phyloP scores from a whole-genome alignment of 2,329 filamentous ascomycete species.

The Coniosporium tulheliwenetii region DNA sequence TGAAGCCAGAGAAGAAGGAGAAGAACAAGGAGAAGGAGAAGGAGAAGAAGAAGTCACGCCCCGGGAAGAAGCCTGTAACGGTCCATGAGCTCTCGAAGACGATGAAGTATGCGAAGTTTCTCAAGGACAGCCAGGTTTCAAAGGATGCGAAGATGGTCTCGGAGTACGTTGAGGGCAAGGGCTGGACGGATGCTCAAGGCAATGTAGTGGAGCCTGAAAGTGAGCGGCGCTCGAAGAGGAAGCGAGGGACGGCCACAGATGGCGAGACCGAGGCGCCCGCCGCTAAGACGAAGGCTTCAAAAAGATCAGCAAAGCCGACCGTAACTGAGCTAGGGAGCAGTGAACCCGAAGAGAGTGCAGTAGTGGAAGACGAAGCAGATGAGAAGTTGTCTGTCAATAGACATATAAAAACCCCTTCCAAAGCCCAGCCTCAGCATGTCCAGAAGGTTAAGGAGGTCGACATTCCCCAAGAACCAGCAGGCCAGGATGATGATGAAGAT shows the following conservation, averaged over 20 bases:
- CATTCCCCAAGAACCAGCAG: neutral
- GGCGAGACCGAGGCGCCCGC: neutral
- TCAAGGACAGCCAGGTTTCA: slow-evolving; percentile 41
- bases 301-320: neutral
- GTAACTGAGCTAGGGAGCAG: neutral
- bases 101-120: slow-evolving; percentile 65
- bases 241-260: slow-evolving; percentile 12
- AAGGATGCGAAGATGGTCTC: slow-evolving; percentile 31
- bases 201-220: slow-evolving; percentile 51
- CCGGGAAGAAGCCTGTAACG: slow-evolving; percentile 36
- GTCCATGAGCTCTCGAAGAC: slow-evolving; percentile 87
- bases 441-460: neutral
- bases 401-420: neutral
- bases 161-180: slow-evolving; percentile 68
- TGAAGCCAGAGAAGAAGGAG: slow-evolving; percentile 15
- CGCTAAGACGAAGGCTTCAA: neutral
- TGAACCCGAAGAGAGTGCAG: neutral
- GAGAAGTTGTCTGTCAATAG: neutral
- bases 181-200: slow-evolving; percentile 73
- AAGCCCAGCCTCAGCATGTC: neutral
- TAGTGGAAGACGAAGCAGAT: neutral
- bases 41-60: slow-evolving; percentile 39
- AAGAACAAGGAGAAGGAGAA: slow-evolving; percentile 29
- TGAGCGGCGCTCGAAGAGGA: slow-evolving; percentile 9
- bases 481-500: slow-evolving; percentile 7